These are phyloP conservation scores for Scedosporium dehoogii DNA, from an alignment of 2,329 filamentous ascomycete species.

Conservation along the genomic window DNA sequence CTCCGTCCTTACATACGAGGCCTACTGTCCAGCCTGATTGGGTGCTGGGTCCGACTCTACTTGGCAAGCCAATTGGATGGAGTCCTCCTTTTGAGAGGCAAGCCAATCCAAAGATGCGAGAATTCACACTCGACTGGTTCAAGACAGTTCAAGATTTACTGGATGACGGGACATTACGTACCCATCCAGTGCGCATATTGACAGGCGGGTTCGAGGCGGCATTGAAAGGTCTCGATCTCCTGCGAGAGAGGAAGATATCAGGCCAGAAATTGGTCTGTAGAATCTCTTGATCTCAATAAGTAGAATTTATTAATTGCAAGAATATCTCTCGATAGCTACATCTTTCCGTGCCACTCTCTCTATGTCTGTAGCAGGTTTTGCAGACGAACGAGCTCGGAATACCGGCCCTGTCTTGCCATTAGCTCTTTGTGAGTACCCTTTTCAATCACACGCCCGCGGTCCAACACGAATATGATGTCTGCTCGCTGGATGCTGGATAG, in stretches of 20 bases:
- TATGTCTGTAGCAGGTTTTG: conserved; percentile 1
- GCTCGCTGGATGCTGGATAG: conserved; percentile 45
- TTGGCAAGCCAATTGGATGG: conserved; percentile 17
- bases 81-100: not conserved
- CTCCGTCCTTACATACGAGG: conserved; percentile 14
- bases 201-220: not conserved
- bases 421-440: conserved; percentile 51
- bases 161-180: not conserved
- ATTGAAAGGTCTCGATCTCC: not conserved
- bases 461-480: conserved; percentile 54
- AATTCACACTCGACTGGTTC: not conserved
- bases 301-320: not conserved
- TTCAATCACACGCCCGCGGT: conserved; percentile 45
- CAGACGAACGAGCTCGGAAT: conserved; percentile 26
- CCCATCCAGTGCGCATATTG: not conserved
- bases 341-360: not conserved
- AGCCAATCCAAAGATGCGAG: not conserved
- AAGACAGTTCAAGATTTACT: not conserved
- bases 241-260: not conserved
- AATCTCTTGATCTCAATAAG: not conserved
- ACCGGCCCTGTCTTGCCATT: conserved; percentile 34
- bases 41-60: conserved; percentile 7
- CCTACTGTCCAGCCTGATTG: conserved; percentile 6
- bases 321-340: not conserved
- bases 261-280: not conserved